A percentile compares a stretch with the other conserved stretches of the same genome.
These are phyloP conservation scores for Leptodontidium sp. DNA, from an alignment of 2,329 filamentous ascomycete genomes.

Conservation along the genomic window DNA sequence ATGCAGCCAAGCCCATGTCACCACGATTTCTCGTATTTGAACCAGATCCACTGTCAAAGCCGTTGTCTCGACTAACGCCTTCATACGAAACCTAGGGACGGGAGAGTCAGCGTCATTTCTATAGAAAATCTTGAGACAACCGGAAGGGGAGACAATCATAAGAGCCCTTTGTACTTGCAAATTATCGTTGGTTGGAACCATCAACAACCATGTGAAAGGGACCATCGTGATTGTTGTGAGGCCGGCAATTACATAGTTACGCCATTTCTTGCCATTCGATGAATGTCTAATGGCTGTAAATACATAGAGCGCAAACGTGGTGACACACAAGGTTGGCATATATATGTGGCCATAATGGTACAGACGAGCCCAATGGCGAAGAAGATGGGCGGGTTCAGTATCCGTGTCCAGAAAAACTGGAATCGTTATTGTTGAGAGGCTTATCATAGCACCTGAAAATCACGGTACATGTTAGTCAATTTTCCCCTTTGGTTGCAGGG, in stretches of 20 bases:
- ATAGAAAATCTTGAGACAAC: no score
- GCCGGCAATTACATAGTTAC: constrained; percentile 16
- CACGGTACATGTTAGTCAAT: neutral
- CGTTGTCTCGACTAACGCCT: constrained; percentile 19
- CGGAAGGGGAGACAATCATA: no score
- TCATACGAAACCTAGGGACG: constrained; percentile 35
- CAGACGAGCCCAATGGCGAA: constrained; percentile 46
- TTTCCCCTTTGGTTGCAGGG: neutral
- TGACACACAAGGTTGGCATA: constrained; percentile 45
- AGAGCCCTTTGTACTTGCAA: constrained; percentile 23
- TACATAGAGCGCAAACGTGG: constrained; percentile 41
- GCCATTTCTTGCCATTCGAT: neutral
- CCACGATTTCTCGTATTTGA: constrained; percentile 35
- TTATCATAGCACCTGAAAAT: constrained; percentile 42
- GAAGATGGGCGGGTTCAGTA: constrained; percentile 39
- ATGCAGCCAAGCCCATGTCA: constrained; percentile 45
- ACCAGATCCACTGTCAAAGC: constrained; percentile 22
- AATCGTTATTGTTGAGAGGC: constrained; percentile 43
- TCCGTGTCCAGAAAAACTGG: constrained; percentile 47
- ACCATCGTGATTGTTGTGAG: constrained; percentile 46
- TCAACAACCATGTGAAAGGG: constrained; percentile 50
- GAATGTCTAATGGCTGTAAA: constrained; percentile 30
- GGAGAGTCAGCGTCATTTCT: no score
- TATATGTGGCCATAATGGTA: constrained; percentile 48
- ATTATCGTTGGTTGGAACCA: constrained; percentile 48